Evolutionary conservation across 2,329 filamentous ascomycete species (phyloP).

Genomic region (Coccinonectria pachysandricola): DNA sequence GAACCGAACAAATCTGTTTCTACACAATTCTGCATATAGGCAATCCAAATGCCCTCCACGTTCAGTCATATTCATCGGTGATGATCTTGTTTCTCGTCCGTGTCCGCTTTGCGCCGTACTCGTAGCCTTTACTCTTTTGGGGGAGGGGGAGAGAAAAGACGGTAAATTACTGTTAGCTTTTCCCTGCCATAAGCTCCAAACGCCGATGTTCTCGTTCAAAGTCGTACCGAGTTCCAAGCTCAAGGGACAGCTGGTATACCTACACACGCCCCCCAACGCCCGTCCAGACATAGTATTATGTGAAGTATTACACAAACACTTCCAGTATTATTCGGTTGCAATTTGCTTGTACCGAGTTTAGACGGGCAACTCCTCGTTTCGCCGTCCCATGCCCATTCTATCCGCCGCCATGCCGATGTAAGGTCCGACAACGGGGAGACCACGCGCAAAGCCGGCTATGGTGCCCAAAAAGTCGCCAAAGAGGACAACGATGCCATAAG

Average conservation of each 20-base stretch:
- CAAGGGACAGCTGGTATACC: constrained; percentile 26
- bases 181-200: no score
- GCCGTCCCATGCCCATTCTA: constrained; percentile 55
- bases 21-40: constrained; percentile 20
- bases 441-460: constrained; percentile 77
- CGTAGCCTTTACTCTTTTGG: no score
- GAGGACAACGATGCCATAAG: constrained; percentile 85
- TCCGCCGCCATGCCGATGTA: constrained; percentile 71
- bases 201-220: no score
- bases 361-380: constrained; percentile 70
- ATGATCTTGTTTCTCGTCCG: constrained; percentile 1
- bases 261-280: no score
- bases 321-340: no score
- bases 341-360: no score
- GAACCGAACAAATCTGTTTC: constrained; percentile 15
- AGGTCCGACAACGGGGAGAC: constrained; percentile 75
- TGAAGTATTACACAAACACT: no score
- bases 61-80: not conserved
- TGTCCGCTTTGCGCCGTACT: constrained; percentile 6
- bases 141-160: no score
- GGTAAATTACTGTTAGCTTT: no score
- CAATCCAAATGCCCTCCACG: constrained; percentile 15
- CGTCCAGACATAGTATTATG: no score
- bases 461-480: constrained; percentile 97
- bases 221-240: no score